Conservation (phyloP, 2,329 filamentous ascomycete species). For the Pyrenochaeta sp. region DNA sequence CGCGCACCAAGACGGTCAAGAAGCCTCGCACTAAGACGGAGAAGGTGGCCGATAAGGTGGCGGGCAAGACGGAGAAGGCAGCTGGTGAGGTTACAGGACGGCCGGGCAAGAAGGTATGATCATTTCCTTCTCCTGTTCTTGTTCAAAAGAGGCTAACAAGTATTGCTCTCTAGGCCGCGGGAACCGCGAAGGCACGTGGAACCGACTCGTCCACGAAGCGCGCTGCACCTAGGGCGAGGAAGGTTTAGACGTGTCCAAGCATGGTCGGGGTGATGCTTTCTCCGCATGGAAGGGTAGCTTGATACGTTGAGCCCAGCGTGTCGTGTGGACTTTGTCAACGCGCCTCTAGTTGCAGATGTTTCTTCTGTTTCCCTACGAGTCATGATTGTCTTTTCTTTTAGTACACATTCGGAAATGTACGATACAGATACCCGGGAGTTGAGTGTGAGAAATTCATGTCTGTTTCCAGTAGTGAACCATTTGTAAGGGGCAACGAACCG, state of each 20-base stretch:
- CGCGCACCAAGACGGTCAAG: slow-evolving; percentile 38
- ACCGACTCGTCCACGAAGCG: slow-evolving; percentile 17
- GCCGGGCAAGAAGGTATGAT: slow-evolving; percentile 41
- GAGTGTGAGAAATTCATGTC: neutral
- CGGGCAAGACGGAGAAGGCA: slow-evolving; percentile 30
- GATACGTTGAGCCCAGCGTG: neutral
- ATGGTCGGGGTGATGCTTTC: neutral
- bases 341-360: neutral
- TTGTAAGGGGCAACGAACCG: neutral
- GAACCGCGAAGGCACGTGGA: slow-evolving; percentile 17
- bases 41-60: slow-evolving; percentile 39
- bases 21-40: slow-evolving; percentile 11
- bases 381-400: neutral
- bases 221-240: slow-evolving; percentile 12
- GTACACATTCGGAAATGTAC: slow-evolving; percentile 10
- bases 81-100: slow-evolving; percentile 33
- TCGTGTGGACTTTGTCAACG: neutral
- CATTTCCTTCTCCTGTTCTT: neutral
- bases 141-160: neutral
- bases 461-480: neutral
- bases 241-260: neutral
- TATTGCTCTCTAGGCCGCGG: slow-evolving; percentile 13
- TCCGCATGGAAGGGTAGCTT: neutral
- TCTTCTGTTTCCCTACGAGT: slow-evolving; percentile 2
- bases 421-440: slow-evolving; percentile 16